Evolutionary conservation across 2,329 filamentous ascomycete genomes (phyloP), one percentile per base, ranked within the genome.

Genomic region (Zymoseptoria passerinii): DNA sequence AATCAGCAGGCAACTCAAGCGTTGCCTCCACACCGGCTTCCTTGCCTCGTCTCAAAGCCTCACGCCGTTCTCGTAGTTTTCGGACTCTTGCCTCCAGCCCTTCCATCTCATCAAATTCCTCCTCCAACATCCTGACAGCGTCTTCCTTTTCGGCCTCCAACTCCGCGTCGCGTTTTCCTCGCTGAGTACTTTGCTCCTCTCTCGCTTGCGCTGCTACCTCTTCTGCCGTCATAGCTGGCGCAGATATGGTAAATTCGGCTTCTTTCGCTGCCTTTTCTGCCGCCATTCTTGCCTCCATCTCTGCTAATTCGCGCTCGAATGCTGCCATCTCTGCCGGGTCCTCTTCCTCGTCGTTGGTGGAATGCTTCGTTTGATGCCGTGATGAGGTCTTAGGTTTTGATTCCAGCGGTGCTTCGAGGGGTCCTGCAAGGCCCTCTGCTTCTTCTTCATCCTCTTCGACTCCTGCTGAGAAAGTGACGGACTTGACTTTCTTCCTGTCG

Each of bases 251-350:
- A 44, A 16, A 16, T 44, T 44, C 35, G 16, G 35, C 35, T 44
- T 44, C 35, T 16, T 44, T 44, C 5, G 75, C 75, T 49, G 67
- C 69, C 75, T 58, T 50, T 2, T 65, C 54, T 10, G 64, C 58
- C 5, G 66, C 55, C 51, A 58, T 57, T 27, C 52, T 58, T n/a
- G 60, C 56, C 55, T 71, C 69, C 52, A 70, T 58, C 18, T 63
- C 64, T 7, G 84, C 87, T 57, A 95, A 85, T 56, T 95, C 89
- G 2, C 88, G 88, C 71, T 96, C 87, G 70, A 95, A 95, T 8
- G 89, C 89, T 1, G 89, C 84, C 8, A 89, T 75, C 48, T 76
- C 74, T 20, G 50, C 65, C 4, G 56, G 50, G 56, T 67, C 65
- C 27, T 61, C 53, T 16, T 57, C 58, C 35, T 61, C 58, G 2